Base-by-base conservation (phyloP, 2,329 filamentous ascomycete species). In the Stachybotrys elegans region DNA sequence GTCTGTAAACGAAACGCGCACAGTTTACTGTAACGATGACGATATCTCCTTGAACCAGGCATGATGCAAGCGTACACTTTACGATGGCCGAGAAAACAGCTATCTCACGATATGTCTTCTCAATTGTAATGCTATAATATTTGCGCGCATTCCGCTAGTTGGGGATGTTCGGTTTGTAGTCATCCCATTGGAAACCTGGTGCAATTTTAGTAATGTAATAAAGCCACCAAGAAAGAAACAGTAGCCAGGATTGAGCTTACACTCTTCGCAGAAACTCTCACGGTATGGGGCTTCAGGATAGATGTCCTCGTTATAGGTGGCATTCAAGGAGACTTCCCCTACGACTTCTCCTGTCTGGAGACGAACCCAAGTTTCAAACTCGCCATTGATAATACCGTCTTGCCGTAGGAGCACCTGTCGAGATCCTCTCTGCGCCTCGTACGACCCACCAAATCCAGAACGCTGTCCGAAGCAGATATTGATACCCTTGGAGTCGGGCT, bases 371-470 rank as follows among this genome's bases (percentile, higher is more conserved):
- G 76, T 80, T 41, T 77, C 68, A 0, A 78, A 55, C 22, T 68
- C 67, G 16, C 63, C 49, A 19, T 59, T 39, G 4, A 66, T 50
- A 20, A 82, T 59, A 46, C 78, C 72, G 20, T 52, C 51, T 14
- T 44, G 40, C 2, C 27, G 44, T 9, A 55, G 19, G 6, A 49
- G 42, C 6, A 55, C 22, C 36, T 55, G 51, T 1, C 78, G 66
- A 8, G 71, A 69, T 2, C 81, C 82, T 0, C 81, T 71, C 5
- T 71, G 69, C 73, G 75, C 82, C 29, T 67, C 65, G 0, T 79
- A 77, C 49, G 84, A 84, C 0, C 83, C 82, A 1, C 81, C 82
- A 44, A 84, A 84, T 2, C 82, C 81, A 0, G 76, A 73, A 49
- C 81, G 80, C 48, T 82, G 75, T 2, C 78, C 77, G 54, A 80